Conservation (phyloP, 331 rosid species). For the Dryas integrifolia region DNA sequence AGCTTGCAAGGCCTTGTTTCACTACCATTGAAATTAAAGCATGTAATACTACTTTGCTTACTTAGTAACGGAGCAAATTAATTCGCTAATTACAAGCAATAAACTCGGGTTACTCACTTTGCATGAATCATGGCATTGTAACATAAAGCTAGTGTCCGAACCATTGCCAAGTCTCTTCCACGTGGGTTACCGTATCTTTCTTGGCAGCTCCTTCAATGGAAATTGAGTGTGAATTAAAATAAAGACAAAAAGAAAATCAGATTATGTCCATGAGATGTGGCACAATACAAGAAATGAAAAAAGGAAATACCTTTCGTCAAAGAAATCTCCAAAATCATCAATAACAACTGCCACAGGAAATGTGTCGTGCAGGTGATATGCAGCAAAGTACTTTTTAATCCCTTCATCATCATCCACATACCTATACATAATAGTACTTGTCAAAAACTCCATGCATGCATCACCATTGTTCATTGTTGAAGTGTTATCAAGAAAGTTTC, state of each 20-base stretch:
- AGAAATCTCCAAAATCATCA: constrained; percentile 83
- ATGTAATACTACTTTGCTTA: neutral
- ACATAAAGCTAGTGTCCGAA: constrained; percentile 77
- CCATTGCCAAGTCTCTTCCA: constrained; percentile 82
- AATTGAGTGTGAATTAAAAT: neutral
- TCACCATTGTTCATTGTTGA: neutral
- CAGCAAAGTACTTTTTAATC: constrained; percentile 78
- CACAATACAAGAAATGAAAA: neutral
- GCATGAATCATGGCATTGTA: constrained; percentile 67
- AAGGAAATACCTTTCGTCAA: constrained; percentile 51
- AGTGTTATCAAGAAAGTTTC: neutral
- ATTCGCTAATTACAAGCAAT: neutral
- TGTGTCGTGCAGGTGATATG: constrained; percentile 61
- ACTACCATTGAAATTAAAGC: constrained; percentile 28
- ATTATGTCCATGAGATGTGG: neutral
- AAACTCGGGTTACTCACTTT: constrained; percentile 47
- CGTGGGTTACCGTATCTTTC: constrained; percentile 63
- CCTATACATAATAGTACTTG: constrained; percentile 26
- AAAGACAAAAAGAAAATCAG: neutral
- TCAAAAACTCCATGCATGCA: constrained; percentile 2
- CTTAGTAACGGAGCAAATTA: neutral
- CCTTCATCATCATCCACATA: constrained; percentile 75
- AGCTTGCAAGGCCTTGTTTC: constrained; percentile 70
- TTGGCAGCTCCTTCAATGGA: constrained; percentile 56
- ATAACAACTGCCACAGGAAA: constrained; percentile 68